Percentiles rank a stretch among this genome's conserved stretches.
Evolutionary conservation across 2,329 filamentous ascomycete genomes (phyloP).

Genomic region (Remersonia thermophila): DNA sequence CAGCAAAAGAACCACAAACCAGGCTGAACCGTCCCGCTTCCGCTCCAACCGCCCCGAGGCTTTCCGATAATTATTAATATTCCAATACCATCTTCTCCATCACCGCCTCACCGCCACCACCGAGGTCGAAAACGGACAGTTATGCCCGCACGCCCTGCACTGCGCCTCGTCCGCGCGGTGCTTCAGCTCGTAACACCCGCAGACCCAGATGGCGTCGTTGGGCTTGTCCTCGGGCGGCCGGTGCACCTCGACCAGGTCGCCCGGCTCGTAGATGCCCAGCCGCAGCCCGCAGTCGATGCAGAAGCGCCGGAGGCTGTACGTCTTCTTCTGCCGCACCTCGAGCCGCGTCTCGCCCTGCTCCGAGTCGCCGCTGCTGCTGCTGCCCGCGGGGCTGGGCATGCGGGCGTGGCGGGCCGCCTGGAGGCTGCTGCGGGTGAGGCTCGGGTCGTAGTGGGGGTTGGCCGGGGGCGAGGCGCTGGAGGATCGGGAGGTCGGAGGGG

Average conservation of each 20-base stretch:
- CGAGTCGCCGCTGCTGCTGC: not conserved
- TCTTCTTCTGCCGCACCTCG: slow-evolving; percentile 4
- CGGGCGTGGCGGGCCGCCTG: slow-evolving; percentile 1
- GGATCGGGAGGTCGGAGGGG: too few relatives aligned
- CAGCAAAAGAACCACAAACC: too few relatives aligned
- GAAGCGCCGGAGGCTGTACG: slow-evolving; percentile 12
- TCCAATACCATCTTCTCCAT: too few relatives aligned
- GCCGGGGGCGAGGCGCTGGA: slow-evolving; percentile 1
- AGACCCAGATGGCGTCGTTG: not conserved
- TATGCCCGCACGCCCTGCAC: too few relatives aligned
- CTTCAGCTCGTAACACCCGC: not conserved
- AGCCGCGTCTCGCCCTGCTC: slow-evolving; percentile 2
- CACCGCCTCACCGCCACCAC: too few relatives aligned
- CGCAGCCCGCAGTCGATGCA: slow-evolving; percentile 17
- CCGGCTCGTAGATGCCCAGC: slow-evolving; percentile 10
- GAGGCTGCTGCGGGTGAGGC: slow-evolving; percentile 13
- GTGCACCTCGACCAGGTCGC: slow-evolving; percentile 6
- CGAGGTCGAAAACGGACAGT: too few relatives aligned
- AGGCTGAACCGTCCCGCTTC: too few relatives aligned
- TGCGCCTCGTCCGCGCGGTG: too few relatives aligned
- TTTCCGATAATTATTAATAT: too few relatives aligned
- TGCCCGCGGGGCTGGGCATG: not conserved
- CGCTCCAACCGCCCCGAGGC: too few relatives aligned
- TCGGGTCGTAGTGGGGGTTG: slow-evolving; percentile 17
- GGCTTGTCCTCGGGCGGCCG: not conserved